These are phyloP conservation scores for Lichtheimia corymbifera DNA, from an alignment of 371 early-diverging fungal genomes.

Conservation along the genomic window DNA sequence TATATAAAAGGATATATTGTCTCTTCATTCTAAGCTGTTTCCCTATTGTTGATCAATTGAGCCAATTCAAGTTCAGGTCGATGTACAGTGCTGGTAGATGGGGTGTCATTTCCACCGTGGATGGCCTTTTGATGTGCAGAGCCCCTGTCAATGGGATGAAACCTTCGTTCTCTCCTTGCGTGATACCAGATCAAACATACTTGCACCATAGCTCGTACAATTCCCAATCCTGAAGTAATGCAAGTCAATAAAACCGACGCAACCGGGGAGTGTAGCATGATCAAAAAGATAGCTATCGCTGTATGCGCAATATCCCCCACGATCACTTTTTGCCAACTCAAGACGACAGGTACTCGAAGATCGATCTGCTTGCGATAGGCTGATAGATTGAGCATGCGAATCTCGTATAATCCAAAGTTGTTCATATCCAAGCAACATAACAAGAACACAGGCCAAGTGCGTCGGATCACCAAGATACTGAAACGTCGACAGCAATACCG, in stretches of 20 bases:
- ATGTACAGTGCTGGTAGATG: too few species aligned
- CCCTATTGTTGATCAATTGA: too few species aligned
- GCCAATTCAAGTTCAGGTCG: too few species aligned
- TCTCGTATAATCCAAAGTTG: conserved; percentile 14
- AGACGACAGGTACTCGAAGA: conserved; percentile 5
- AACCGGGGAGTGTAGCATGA: conserved; percentile 14
- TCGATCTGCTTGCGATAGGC: conserved; percentile 14
- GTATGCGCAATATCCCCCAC: conserved; percentile 14
- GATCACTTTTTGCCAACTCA: conserved; percentile 14
- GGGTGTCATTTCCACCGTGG: too few species aligned
- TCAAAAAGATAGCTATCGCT: conserved; percentile 5
- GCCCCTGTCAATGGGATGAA: conserved; percentile 2
- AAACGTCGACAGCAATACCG: conserved; percentile 16
- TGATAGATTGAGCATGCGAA: conserved; percentile 8
- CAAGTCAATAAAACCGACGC: conserved; percentile 10
- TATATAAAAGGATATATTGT: too few species aligned
- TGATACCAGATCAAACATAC: background rate
- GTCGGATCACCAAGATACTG: conserved; percentile 14
- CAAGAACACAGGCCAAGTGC: conserved; percentile 16
- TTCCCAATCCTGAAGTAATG: conserved; percentile 10
- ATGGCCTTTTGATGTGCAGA: too few species aligned
- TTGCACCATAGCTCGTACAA: conserved; percentile 9
- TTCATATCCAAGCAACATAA: conserved; percentile 13
- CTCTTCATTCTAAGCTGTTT: too few species aligned
- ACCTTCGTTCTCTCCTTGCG: background rate